A percentile compares a stretch with the other conserved stretches of the same genome.
Conservation (phyloP, 208 protist genomes). For the Trypanosoma rangeli region DNA sequence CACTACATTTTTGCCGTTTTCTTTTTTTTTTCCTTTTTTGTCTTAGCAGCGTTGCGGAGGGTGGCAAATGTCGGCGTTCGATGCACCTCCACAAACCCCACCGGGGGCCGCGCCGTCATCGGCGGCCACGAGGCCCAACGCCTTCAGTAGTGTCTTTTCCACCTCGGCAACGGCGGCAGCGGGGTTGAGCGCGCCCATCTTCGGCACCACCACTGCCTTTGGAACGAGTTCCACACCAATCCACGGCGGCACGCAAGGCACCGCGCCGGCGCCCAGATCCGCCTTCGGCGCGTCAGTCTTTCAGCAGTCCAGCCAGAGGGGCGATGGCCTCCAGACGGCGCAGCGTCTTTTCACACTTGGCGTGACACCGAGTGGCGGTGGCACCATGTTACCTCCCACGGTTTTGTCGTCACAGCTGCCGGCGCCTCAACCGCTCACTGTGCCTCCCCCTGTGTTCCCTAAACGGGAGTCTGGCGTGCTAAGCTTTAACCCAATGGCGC, state of each 20-base stretch:
- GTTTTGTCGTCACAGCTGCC: not conserved
- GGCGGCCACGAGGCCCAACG: not conserved
- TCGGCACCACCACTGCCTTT: not conserved
- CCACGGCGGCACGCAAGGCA: not conserved
- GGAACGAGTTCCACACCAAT: not conserved
- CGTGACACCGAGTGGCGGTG: not conserved
- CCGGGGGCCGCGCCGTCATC: not conserved
- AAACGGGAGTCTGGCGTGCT: not conserved
- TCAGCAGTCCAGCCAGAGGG: not conserved
- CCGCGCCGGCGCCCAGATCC: not conserved
- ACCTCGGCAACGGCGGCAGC: not conserved
- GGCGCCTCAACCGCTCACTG: not conserved
- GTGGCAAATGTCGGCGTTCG: slow-evolving; percentile 17
- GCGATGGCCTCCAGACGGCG: not conserved
- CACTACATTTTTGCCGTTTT: no score
- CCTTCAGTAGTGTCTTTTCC: slow-evolving; percentile 3
- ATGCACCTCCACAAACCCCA: not conserved
- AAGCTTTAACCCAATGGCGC: slow-evolving; percentile 4
- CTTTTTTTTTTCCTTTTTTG: slow-evolving; percentile 3
- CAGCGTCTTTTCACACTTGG: not conserved
- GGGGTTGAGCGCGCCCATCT: not conserved
- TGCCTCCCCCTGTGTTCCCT: not conserved
- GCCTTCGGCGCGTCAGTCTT: not conserved
- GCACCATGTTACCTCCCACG: not conserved
- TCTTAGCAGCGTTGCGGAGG: not conserved